Percentiles rank a stretch among this genome's conserved stretches.
These are phyloP conservation scores for Hericium coralloides DNA, from an alignment of 768 basidiomycete genomes.

Conservation along the genomic window DNA sequence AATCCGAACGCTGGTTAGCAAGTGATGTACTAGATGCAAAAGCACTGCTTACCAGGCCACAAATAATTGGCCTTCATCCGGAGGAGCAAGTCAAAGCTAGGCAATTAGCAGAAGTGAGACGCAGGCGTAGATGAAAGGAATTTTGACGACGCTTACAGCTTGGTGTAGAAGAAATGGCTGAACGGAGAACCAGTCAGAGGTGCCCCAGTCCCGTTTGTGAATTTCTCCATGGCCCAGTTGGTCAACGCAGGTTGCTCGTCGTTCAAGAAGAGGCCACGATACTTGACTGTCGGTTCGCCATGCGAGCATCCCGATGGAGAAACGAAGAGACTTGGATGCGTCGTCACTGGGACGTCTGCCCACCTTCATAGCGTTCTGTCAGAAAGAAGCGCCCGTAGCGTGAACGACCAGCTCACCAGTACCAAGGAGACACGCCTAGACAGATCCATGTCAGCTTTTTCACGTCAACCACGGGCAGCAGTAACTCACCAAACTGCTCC, in stretches of 20 bases:
- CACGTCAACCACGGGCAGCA: too few relatives aligned
- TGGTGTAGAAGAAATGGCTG: conserved; percentile 51
- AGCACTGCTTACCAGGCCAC: conserved; percentile 40
- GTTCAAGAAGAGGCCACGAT: conserved; percentile 66
- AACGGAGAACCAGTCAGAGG: conserved; percentile 44
- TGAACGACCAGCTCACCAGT: conserved; percentile 23
- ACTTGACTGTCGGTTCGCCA: conserved; percentile 59
- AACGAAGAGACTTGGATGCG: conserved; percentile 40
- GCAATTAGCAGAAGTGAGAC: neutral
- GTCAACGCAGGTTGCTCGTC: conserved; percentile 68
- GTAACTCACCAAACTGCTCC: conserved; percentile 47
- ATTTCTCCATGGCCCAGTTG: conserved; percentile 64
- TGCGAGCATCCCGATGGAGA: conserved; percentile 33
- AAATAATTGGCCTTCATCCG: conserved; percentile 62
- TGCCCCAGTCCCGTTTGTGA: conserved; percentile 52
- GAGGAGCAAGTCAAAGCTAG: conserved; percentile 55
- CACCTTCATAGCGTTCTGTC: conserved; percentile 29
- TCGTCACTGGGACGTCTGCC: conserved; percentile 65
- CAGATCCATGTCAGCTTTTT: neutral
- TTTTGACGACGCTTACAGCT: conserved; percentile 29
- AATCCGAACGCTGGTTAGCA: too few relatives aligned
- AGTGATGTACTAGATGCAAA: neutral
- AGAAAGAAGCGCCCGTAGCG: neutral
- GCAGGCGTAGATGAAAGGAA: conserved; percentile 6
- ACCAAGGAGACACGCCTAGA: conserved; percentile 58